Conservation (phyloP, 2,329 filamentous ascomycete species). For the Fusarium albosuccineum region DNA sequence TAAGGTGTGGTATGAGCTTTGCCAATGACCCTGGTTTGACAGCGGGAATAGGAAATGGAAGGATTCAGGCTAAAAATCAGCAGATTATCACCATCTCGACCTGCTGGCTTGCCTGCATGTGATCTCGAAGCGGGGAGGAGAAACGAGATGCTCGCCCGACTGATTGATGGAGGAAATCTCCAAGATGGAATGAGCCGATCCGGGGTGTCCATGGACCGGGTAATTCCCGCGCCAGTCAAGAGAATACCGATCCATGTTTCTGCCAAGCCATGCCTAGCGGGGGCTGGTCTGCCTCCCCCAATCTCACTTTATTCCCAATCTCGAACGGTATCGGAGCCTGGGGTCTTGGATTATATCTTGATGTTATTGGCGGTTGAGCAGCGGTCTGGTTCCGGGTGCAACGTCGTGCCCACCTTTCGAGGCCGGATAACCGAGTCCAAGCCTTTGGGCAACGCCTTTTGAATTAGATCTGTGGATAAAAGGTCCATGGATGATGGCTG, state of each 20-base stretch:
- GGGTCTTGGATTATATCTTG: background rate
- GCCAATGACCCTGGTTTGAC: background rate
- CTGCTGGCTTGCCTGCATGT: background rate
- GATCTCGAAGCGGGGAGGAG: background rate
- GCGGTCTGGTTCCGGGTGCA: background rate
- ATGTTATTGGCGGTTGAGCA: background rate
- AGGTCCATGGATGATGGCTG: conserved; percentile 2
- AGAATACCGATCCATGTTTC: background rate
- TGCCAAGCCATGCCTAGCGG: background rate
- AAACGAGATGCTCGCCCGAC: background rate
- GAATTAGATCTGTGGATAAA: conserved; percentile 8
- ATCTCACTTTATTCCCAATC: background rate
- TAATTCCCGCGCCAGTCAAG: background rate
- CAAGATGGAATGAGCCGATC: background rate
- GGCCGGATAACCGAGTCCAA: background rate
- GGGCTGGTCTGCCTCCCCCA: background rate
- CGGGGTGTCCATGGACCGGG: background rate
- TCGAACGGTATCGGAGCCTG: conserved; percentile 3
- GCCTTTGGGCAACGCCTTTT: background rate
- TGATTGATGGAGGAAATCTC: conserved; percentile 10
- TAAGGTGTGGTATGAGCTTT: background rate
- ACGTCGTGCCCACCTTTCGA: background rate
- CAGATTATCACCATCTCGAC: background rate
- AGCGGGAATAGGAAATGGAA: background rate
- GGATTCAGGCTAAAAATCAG: conserved; percentile 6